These are phyloP conservation scores for Ceratocystis eucalypticola DNA, from an alignment of 2,329 filamentous ascomycete genomes.

Conservation along the genomic window DNA sequence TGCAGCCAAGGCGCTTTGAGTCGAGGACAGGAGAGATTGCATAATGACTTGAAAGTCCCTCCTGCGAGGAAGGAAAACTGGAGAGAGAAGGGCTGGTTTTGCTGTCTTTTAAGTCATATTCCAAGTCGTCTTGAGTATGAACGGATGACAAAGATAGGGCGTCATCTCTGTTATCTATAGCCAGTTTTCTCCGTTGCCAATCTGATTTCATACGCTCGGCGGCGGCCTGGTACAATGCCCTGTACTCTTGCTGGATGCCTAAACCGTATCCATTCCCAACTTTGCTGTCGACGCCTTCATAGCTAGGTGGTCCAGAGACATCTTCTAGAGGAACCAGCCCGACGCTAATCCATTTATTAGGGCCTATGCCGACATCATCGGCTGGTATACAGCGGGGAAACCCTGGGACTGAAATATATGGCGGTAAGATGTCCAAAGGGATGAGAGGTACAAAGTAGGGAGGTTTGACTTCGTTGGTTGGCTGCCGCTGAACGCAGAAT, in stretches of 20 bases:
- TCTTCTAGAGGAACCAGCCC: not conserved
- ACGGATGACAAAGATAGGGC: not conserved
- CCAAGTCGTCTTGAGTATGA: not conserved
- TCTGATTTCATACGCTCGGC: not conserved
- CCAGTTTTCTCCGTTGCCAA: no score
- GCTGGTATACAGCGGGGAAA: constrained; percentile 31
- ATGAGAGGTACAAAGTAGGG: constrained; percentile 37
- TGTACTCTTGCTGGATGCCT: not conserved
- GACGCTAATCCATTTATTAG: not conserved
- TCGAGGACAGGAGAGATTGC: not conserved
- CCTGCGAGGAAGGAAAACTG: not conserved
- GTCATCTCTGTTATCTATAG: not conserved
- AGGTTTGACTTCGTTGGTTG: constrained; percentile 22
- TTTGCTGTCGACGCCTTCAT: not conserved
- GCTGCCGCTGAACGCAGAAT: constrained; percentile 34
- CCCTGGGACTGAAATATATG: constrained; percentile 32
- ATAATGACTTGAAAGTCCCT: no score
- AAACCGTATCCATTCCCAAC: not conserved
- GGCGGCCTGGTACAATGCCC: not conserved
- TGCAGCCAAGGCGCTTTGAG: not conserved
- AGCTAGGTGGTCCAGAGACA: no score
- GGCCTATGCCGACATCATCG: constrained; percentile 25
- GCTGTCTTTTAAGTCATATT: not conserved
- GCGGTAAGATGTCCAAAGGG: constrained; percentile 39
- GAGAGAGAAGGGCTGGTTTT: not conserved